Conservation (phyloP, 2,329 filamentous ascomycete species). For the Coleophoma cylindrospora region DNA sequence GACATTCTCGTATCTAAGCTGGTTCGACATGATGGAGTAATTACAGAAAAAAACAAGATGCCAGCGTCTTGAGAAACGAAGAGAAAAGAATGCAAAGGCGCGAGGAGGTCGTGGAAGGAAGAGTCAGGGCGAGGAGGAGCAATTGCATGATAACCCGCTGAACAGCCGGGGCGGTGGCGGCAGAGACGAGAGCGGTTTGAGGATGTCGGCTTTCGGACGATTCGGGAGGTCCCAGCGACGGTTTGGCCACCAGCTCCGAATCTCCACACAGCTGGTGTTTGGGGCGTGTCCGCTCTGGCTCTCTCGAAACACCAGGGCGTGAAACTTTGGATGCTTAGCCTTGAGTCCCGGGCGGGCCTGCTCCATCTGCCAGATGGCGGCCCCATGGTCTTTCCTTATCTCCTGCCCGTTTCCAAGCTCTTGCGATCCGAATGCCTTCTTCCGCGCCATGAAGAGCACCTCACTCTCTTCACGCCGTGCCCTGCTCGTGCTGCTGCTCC, state of each 20-base stretch:
- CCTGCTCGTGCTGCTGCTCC: constrained; percentile 1
- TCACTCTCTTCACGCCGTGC: not conserved
- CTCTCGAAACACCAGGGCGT: no score
- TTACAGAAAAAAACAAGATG: not conserved
- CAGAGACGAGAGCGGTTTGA: not conserved
- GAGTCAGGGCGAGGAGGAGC: not conserved
- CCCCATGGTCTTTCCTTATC: not conserved
- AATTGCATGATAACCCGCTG: not conserved
- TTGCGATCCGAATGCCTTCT: not conserved
- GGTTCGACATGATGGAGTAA: constrained; percentile 4
- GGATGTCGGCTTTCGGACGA: not conserved
- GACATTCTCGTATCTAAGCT: constrained; percentile 8
- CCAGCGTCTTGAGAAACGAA: not conserved
- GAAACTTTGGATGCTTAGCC: no score
- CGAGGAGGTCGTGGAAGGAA: no score
- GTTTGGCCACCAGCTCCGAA: no score
- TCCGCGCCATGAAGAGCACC: constrained; percentile 3
- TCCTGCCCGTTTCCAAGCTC: not conserved
- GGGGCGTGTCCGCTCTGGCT: no score
- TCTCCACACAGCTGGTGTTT: no score
- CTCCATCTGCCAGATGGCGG: no score
- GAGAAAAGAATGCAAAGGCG: not conserved
- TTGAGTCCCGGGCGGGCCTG: no score
- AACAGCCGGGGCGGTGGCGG: not conserved
- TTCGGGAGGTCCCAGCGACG: no score